phyloP scores from a whole-genome alignment of 768 basidiomycete genomes.

The Mycena albidolilacea region DNA sequence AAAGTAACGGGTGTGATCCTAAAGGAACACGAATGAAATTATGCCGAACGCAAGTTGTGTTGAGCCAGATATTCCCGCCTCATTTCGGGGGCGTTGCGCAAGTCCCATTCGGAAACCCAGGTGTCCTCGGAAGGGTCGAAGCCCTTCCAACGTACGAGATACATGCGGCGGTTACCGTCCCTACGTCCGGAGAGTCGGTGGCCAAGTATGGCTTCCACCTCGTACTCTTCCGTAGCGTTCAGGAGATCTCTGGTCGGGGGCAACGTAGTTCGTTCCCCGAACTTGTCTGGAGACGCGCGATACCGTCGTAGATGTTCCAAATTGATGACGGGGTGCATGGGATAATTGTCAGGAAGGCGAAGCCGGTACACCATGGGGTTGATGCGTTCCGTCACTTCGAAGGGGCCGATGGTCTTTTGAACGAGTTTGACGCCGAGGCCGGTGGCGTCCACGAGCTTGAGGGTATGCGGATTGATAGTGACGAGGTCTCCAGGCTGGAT shows the following conservation, averaged over 20 bases:
- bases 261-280: slow-evolving; percentile 33
- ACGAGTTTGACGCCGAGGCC: slow-evolving; percentile 46
- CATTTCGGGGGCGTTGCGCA: slow-evolving; percentile 42
- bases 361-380: slow-evolving; percentile 45
- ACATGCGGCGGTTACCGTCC: slow-evolving; percentile 33
- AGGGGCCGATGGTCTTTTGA: slow-evolving; percentile 11
- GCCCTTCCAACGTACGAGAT: slow-evolving; percentile 41
- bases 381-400: slow-evolving; percentile 9
- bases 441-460: slow-evolving; percentile 42
- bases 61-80: background rate
- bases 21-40: background rate
- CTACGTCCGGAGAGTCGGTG: slow-evolving; percentile 16
- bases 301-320: slow-evolving; percentile 44
- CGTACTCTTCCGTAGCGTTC: slow-evolving; percentile 28
- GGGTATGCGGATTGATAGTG: slow-evolving; percentile 44
- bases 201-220: slow-evolving; percentile 15
- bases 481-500: slow-evolving; percentile 32
- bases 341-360: slow-evolving; percentile 43
- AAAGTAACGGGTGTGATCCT: background rate
- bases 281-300: slow-evolving; percentile 22
- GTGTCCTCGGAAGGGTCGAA: slow-evolving; percentile 41
- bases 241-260: slow-evolving; percentile 38
- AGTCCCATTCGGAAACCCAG: slow-evolving; percentile 42
- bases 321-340: slow-evolving; percentile 46
- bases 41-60: background rate